phyloP scores from a whole-genome alignment of 345 rosid species.

The Boechera divaricarpa region DNA sequence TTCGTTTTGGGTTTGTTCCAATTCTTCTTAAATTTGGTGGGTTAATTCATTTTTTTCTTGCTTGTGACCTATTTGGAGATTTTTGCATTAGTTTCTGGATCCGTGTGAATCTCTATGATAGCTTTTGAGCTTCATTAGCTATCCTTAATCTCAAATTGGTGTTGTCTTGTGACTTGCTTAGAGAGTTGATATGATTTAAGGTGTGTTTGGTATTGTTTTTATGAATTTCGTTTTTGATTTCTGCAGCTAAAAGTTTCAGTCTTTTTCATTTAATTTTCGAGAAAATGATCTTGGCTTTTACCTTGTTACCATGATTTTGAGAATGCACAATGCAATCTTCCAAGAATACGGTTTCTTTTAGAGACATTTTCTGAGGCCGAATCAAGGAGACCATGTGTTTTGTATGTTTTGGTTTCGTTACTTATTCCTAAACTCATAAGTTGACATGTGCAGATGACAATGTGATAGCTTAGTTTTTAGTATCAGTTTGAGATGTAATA shows the following conservation, averaged over 20 bases:
- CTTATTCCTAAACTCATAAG: background rate
- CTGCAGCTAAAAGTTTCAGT: background rate
- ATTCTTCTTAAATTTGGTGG: background rate
- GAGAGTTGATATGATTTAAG: background rate
- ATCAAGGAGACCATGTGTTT: slow-evolving; percentile 1
- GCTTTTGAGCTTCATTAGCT: background rate
- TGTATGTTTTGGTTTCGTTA: slow-evolving; percentile 12
- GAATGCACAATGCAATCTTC: slow-evolving; percentile 36
- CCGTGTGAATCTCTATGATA: background rate
- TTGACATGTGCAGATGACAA: slow-evolving; percentile 3
- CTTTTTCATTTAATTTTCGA: background rate
- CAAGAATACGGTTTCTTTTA: slow-evolving; percentile 1
- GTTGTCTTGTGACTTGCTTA: background rate
- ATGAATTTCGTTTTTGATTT: background rate
- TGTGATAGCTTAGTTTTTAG: slow-evolving; percentile 7
- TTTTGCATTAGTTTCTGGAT: background rate
- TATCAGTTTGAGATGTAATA: background rate
- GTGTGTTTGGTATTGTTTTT: slow-evolving; percentile 1
- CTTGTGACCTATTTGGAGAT: no score
- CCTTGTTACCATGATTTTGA: slow-evolving; percentile 16
- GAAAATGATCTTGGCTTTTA: slow-evolving; percentile 5
- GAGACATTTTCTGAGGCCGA: background rate
- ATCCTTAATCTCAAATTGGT: background rate
- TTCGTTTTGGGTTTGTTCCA: background rate
- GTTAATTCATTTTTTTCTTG: no score